phyloP scores from a whole-genome alignment of 805 yeast species.

The Metschnikowia lachancei region DNA sequence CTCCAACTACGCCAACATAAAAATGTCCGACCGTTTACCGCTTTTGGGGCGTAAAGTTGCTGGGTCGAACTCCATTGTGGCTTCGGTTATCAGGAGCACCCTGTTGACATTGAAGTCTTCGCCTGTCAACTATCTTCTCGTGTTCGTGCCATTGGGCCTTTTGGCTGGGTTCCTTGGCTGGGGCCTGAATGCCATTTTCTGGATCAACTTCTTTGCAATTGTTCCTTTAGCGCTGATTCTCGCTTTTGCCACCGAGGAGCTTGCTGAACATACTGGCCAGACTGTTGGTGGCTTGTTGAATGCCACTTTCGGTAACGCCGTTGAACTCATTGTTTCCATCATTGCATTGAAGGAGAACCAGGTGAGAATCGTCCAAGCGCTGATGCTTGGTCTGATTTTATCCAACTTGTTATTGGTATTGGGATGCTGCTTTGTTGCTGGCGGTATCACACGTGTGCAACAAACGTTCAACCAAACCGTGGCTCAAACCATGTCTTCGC shows the following conservation, averaged over 20 bases:
- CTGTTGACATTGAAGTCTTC: constrained; percentile 47
- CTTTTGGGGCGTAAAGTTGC: constrained; percentile 14
- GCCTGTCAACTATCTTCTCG: constrained; percentile 69
- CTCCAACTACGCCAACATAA: background rate
- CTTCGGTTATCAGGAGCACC: constrained; percentile 10
- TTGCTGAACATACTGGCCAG: constrained; percentile 83
- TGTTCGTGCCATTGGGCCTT: constrained; percentile 89
- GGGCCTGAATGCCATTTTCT: constrained; percentile 56
- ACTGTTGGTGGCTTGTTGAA: constrained; percentile 91
- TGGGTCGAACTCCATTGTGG: constrained; percentile 5
- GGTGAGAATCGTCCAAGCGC: constrained; percentile 91
- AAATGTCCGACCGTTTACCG: constrained; percentile 18
- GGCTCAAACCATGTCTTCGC: constrained; percentile 95
- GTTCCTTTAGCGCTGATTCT: constrained; percentile 88
- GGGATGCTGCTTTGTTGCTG: constrained; percentile 93
- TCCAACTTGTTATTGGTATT: constrained; percentile 85
- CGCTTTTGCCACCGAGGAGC: constrained; percentile 91
- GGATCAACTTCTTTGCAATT: constrained; percentile 82
- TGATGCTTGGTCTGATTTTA: constrained; percentile 92
- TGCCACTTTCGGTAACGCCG: constrained; percentile 98
- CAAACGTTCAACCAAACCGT: constrained; percentile 93
- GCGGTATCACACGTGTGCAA: constrained; percentile 82
- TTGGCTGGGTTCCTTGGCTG: constrained; percentile 61
- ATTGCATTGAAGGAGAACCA: constrained; percentile 86
- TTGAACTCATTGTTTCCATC: constrained; percentile 89